Base-by-base conservation (phyloP, 2,329 filamentous ascomycete genomes). In the Penicillium fuscoglaucum region DNA sequence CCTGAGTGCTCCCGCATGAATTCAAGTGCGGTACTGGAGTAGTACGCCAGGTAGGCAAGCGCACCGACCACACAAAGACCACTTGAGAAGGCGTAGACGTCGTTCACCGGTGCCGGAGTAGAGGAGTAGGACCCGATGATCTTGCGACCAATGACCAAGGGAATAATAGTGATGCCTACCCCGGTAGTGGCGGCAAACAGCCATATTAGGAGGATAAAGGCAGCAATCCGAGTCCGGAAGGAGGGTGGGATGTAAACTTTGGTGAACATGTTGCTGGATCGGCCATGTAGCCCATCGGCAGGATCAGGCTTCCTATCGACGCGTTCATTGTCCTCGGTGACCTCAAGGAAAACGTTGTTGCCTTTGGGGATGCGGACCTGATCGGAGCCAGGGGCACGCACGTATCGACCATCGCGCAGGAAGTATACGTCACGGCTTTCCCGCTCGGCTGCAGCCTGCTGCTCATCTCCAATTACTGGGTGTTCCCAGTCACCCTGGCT, bases 81-180 rank as follows among this genome's bases (percentile, higher is more conserved):
- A 31, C 95, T 87, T 52, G 91, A 96, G 73, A 97, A 96, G 13
- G 95, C 93, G 69, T 99, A 98, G 28, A 99, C 90, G 73, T 99
- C 95, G 74, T 98, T 99, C 70, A 93, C 89, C 41, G 85, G 85
- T 48, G 90, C 84, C 61, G 90, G 83, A 0, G 81, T 77, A 5
- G 91, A 90, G 43, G 96, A 85, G 35, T 93, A 77, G 29, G 83
- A 78, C 47, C 87, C 86, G 71, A 97, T 90, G 61, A 98, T 82
- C 57, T 82, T 83, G 29, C 95, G 89, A 2, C 95, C 95, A 70
- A 96, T 86, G 7, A 96, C 81, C 4, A 99, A 83, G 0, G 95
- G 96, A 0, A 96, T 78, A 61, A 99, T 88, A 1, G 95, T 97
- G 61, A 90, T 85, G 63, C 88, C 85, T 58, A 98, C 86, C 26